phyloP scores from a whole-genome alignment of 2,329 filamentous ascomycete species.

The Fusarium nematophilum region DNA sequence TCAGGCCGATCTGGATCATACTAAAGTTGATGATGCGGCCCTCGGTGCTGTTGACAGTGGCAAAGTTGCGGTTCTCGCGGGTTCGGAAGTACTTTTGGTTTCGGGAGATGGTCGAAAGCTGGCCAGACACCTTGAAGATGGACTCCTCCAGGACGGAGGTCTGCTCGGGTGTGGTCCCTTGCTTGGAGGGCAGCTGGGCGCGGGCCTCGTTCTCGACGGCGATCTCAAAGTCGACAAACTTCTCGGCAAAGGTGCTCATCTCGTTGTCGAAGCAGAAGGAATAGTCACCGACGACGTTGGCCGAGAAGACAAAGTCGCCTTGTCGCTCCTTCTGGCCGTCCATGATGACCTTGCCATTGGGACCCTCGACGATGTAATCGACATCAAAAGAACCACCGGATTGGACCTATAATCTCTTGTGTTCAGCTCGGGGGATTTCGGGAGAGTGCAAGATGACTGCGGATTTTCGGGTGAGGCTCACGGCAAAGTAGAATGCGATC shows the following conservation, averaged over 20 bases:
- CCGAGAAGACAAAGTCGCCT: constrained; percentile 98
- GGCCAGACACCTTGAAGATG: constrained; percentile 92
- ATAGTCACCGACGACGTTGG: constrained; percentile 88
- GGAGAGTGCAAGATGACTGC: neutral
- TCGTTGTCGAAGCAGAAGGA: constrained; percentile 98
- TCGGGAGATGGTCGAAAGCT: constrained; percentile 91
- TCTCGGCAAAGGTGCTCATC: constrained; percentile 98
- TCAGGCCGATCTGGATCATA: constrained; percentile 89
- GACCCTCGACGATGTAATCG: constrained; percentile 89
- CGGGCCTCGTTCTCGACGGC: constrained; percentile 91
- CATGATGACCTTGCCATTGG: constrained; percentile 82
- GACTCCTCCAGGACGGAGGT: constrained; percentile 91
- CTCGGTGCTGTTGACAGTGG: constrained; percentile 96
- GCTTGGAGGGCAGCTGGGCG: constrained; percentile 86
- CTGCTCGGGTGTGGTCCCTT: constrained; percentile 89
- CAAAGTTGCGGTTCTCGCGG: constrained; percentile 98
- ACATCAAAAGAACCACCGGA: constrained; percentile 97
- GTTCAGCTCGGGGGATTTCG: constrained; percentile 22
- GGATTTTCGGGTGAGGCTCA: constrained; percentile 63
- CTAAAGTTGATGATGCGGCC: constrained; percentile 97
- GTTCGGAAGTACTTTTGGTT: constrained; percentile 99
- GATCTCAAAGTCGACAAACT: constrained; percentile 98
- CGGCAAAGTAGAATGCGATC: constrained; percentile 98
- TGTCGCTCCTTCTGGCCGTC: constrained; percentile 92
- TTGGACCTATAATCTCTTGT: constrained; percentile 78